Evolutionary conservation across 805 yeast species (phyloP).

Genomic region (Metschnikowia gruessii): DNA sequence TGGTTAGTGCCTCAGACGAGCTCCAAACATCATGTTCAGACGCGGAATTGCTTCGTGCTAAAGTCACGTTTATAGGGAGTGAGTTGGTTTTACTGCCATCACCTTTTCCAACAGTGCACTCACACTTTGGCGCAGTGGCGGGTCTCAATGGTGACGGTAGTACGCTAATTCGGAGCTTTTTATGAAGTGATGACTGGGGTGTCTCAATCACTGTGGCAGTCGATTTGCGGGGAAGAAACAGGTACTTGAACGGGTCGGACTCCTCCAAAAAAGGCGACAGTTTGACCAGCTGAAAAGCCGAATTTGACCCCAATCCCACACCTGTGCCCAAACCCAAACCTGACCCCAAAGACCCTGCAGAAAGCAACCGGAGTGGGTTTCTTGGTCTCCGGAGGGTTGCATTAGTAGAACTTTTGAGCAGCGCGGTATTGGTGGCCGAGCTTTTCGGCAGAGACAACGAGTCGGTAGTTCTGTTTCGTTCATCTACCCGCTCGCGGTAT

Average conservation of each 20-base stretch:
- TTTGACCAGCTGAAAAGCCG: conserved; percentile 1
- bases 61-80: not conserved
- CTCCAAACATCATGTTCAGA: conserved; percentile 23
- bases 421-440: too few species aligned
- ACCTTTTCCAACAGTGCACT: not conserved
- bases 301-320: not conserved
- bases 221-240: conserved; percentile 26
- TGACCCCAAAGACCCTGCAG: conserved; percentile 18
- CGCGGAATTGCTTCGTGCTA: too few species aligned
- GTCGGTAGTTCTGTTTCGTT: conserved; percentile 5
- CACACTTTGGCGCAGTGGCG: not conserved
- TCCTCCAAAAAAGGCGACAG: conserved; percentile 6
- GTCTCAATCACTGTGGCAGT: conserved; percentile 38
- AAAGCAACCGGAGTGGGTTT: conserved; percentile 29
- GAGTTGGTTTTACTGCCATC: not conserved
- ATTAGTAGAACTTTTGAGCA: too few species aligned
- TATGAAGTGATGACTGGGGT: conserved; percentile 37
- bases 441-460: not conserved
- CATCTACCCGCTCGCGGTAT: conserved; percentile 30
- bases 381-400: not conserved
- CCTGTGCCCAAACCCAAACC: too few species aligned
- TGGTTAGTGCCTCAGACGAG: conserved; percentile 23
- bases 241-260: conserved; percentile 6
- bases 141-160: conserved; percentile 5
- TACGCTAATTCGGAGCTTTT: conserved; percentile 42